Evolutionary conservation across 2,329 filamentous ascomycete genomes (phyloP).

Genomic region (Drechslera avenae): DNA sequence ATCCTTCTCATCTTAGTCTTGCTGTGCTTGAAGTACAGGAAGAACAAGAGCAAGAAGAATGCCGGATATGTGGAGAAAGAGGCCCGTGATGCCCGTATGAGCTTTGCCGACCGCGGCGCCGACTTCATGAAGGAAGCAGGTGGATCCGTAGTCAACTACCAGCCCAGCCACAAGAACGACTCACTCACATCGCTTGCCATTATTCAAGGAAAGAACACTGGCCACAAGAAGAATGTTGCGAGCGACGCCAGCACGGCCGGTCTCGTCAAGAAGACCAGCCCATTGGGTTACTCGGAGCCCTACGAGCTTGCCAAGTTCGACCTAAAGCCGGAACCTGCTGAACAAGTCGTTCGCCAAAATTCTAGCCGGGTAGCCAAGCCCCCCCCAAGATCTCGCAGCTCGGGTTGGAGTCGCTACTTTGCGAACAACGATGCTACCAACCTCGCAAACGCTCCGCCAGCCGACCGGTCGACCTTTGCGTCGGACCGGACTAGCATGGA

Average conservation of each 20-base stretch:
- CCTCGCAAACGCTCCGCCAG: conserved; percentile 64
- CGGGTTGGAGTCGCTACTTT: conserved; percentile 80
- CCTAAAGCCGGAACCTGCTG: conserved; percentile 42
- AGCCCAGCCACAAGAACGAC: conserved; percentile 40
- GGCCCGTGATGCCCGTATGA: conserved; percentile 52
- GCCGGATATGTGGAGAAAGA: conserved; percentile 52
- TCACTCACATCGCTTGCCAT: conserved; percentile 55
- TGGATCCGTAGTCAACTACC: conserved; percentile 46
- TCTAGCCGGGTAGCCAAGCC: conserved; percentile 34
- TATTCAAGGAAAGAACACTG: conserved; percentile 60
- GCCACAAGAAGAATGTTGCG: conserved; percentile 56
- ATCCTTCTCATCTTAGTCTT: conserved; percentile 74
- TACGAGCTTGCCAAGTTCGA: conserved; percentile 55
- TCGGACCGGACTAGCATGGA: conserved; percentile 47
- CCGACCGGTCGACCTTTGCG: conserved; percentile 53
- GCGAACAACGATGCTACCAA: conserved; percentile 69
- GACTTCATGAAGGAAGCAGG: conserved; percentile 59
- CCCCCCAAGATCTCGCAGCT: conserved; percentile 56
- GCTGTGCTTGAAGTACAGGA: conserved; percentile 66
- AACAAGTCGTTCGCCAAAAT: conserved; percentile 46
- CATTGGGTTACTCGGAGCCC: conserved; percentile 47
- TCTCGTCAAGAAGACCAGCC: conserved; percentile 61
- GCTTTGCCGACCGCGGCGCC: conserved; percentile 58
- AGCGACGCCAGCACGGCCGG: conserved; percentile 66
- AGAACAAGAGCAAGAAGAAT: conserved; percentile 63